Conservation (phyloP, 768 basidiomycete species). For the Boletus rufocinnamomeus region DNA sequence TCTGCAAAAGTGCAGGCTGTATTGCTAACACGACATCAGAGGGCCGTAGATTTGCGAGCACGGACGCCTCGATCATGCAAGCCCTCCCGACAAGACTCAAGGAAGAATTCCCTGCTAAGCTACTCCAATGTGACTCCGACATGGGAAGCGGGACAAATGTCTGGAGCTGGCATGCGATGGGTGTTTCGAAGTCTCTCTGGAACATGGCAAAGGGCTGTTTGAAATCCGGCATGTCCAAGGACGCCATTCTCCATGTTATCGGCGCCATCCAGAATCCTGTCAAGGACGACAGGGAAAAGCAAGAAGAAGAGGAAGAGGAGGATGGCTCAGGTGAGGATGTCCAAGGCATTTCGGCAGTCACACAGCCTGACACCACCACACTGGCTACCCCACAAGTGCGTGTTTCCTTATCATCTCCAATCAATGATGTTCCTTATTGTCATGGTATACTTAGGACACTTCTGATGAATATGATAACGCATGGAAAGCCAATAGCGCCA, state of each 20-base stretch:
- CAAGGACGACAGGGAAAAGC: slow-evolving; percentile 38
- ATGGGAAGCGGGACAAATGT: slow-evolving; percentile 58
- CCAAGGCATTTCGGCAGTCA: slow-evolving; percentile 21
- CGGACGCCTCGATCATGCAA: slow-evolving; percentile 69
- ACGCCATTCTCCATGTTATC: slow-evolving; percentile 60
- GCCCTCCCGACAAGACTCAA: slow-evolving; percentile 66
- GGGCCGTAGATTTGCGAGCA: slow-evolving; percentile 69
- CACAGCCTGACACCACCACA: slow-evolving; percentile 28
- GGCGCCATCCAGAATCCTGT: slow-evolving; percentile 51
- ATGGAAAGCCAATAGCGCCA: slow-evolving; percentile 61
- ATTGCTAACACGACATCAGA: slow-evolving; percentile 44
- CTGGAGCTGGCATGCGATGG: slow-evolving; percentile 79
- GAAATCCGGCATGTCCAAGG: slow-evolving; percentile 59
- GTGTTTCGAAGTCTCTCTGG: slow-evolving; percentile 72
- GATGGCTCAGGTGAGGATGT: slow-evolving; percentile 36
- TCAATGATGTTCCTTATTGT: slow-evolving; percentile 6
- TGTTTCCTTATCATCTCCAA: background rate
- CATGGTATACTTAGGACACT: slow-evolving; percentile 37
- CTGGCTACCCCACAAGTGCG: slow-evolving; percentile 31
- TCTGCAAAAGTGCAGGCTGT: slow-evolving; percentile 58
- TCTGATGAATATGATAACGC: slow-evolving; percentile 58
- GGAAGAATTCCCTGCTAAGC: slow-evolving; percentile 71
- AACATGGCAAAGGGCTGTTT: slow-evolving; percentile 67
- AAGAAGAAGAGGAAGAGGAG: slow-evolving; percentile 37
- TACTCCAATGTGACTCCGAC: slow-evolving; percentile 59